Evolutionary conservation across 2,329 filamentous ascomycete genomes (phyloP).

Genomic region (Aspergillus nomiae): DNA sequence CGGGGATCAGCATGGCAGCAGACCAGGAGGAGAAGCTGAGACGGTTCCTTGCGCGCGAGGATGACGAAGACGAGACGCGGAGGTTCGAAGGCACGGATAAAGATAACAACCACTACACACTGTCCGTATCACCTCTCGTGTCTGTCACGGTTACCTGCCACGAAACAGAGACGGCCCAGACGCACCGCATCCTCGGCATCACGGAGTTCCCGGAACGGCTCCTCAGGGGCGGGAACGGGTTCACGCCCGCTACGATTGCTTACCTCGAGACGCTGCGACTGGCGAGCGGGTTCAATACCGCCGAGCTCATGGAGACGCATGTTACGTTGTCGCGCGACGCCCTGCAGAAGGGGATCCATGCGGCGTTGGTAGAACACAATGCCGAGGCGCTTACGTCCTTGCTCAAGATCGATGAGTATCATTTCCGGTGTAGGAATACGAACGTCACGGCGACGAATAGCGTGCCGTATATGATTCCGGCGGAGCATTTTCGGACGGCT

Average conservation of each 20-base stretch:
- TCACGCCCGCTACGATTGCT: constrained; percentile 29
- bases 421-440: constrained; percentile 20
- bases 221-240: constrained; percentile 26
- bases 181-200: constrained; percentile 22
- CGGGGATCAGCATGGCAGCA: constrained; percentile 24
- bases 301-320: constrained; percentile 15
- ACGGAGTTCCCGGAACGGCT: constrained; percentile 21
- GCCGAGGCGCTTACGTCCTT: constrained; percentile 34
- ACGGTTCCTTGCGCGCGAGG: constrained; percentile 23
- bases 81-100: constrained; percentile 22
- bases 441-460: not conserved
- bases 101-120: constrained; percentile 19
- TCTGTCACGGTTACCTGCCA: constrained; percentile 22
- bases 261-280: constrained; percentile 42
- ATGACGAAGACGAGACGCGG: constrained; percentile 7
- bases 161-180: constrained; percentile 9
- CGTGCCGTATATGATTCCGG: constrained; percentile 30
- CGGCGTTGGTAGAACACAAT: constrained; percentile 40
- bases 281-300: constrained; percentile 26
- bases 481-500: constrained; percentile 38
- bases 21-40: constrained; percentile 20
- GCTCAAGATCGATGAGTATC: constrained; percentile 41
- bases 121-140: constrained; percentile 23
- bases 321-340: constrained; percentile 32
- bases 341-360: constrained; percentile 43